Conservation (phyloP, 257 asterid genomes). For the Primulina eburnea region DNA sequence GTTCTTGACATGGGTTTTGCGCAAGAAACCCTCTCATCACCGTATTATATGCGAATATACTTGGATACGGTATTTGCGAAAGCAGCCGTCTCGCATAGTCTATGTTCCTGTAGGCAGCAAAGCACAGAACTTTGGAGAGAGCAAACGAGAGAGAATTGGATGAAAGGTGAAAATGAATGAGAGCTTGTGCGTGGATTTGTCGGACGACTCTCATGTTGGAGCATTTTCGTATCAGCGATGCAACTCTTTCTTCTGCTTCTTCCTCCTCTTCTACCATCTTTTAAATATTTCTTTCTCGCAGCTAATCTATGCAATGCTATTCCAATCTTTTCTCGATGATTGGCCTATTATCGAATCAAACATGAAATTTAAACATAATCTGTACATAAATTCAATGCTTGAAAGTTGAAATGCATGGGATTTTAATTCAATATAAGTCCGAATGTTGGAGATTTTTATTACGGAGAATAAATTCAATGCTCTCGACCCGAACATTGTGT, state of each 20-base stretch:
- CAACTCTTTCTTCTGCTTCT: conserved; percentile 45
- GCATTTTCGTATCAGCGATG: conserved; percentile 53
- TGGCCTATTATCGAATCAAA: no score
- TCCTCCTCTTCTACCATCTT: conserved; percentile 45
- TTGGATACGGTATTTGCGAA: conserved; percentile 44
- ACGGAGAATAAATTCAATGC: no score
- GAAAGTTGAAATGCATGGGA: no score
- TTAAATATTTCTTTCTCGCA: not conserved
- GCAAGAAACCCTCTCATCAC: conserved; percentile 53
- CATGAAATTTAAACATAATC: no score
- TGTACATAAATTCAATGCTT: no score
- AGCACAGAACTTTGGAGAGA: conserved; percentile 60
- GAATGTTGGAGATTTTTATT: no score
- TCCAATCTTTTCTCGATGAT: no score
- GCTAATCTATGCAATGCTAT: not conserved
- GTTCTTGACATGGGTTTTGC: conserved; percentile 36
- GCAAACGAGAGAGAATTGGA: conserved; percentile 38
- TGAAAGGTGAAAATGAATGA: conserved; percentile 42
- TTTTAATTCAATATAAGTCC: no score
- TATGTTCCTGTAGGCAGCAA: conserved; percentile 55
- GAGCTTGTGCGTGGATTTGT: conserved; percentile 62
- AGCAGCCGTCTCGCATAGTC: conserved; percentile 48
- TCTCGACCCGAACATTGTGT: no score
- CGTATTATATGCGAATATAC: conserved; percentile 52
- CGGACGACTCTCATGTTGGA: conserved; percentile 54